Conservation (phyloP, 2,329 filamentous ascomycete species). For the Phaeoacremonium minimum region DNA sequence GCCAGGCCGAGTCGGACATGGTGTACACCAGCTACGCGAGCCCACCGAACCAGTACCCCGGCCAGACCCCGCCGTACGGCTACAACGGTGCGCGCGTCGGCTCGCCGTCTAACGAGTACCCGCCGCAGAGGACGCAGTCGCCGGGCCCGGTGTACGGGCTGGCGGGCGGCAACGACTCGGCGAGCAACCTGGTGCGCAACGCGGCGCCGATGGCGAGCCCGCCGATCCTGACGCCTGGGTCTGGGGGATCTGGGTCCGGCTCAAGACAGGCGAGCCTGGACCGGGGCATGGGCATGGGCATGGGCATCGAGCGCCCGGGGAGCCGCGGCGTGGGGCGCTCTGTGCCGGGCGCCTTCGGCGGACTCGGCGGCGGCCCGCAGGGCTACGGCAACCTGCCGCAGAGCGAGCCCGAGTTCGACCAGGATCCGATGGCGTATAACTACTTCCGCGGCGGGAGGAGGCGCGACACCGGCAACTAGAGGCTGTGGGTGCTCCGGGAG, state of each 20-base stretch:
- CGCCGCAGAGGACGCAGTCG: slow-evolving; percentile 6
- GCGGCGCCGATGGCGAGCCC: slow-evolving; percentile 10
- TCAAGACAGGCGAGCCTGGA: slow-evolving; percentile 27
- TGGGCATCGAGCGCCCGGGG: slow-evolving; percentile 16
- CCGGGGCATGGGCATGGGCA: slow-evolving; percentile 5
- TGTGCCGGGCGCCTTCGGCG: slow-evolving; percentile 40
- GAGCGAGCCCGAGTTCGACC: slow-evolving; percentile 32
- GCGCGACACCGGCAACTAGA: no score
- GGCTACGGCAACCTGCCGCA: slow-evolving; percentile 59
- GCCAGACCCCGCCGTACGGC: slow-evolving; percentile 3
- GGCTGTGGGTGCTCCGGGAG: no score
- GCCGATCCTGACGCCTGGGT: slow-evolving; percentile 9
- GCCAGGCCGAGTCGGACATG: neutral
- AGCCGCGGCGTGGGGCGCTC: slow-evolving; percentile 12
- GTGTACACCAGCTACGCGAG: slow-evolving; percentile 1
- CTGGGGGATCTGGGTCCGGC: slow-evolving; percentile 11
- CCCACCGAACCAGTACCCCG: slow-evolving; percentile 2
- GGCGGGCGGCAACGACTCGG: slow-evolving; percentile 6
- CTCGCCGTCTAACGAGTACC: slow-evolving; percentile 9
- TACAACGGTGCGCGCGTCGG: slow-evolving; percentile 1
- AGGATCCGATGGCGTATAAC: slow-evolving; percentile 49
- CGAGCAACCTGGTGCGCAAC: slow-evolving; percentile 8
- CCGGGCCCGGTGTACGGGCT: slow-evolving; percentile 8
- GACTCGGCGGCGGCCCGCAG: slow-evolving; percentile 52
- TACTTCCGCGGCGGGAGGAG: slow-evolving; percentile 43